phyloP scores from a whole-genome alignment of 2,329 filamentous ascomycete species.

The Sclerotinia minor region DNA sequence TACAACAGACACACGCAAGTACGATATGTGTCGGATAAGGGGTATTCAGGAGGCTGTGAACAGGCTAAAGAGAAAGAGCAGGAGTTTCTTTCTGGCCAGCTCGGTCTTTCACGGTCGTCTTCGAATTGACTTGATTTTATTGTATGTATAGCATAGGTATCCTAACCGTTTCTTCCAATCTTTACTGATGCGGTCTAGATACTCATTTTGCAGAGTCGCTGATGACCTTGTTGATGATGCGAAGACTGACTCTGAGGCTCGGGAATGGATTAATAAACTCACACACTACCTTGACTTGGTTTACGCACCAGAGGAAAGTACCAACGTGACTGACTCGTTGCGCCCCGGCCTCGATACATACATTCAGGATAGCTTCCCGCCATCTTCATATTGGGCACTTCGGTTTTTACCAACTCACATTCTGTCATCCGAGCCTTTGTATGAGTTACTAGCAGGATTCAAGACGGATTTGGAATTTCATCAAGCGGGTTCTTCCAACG shows the following conservation, averaged over 20 bases:
- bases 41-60: constrained; percentile 60
- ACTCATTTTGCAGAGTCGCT: constrained; percentile 72
- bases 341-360: constrained; percentile 29
- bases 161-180: too few species aligned
- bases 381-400: constrained; percentile 49
- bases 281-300: constrained; percentile 56
- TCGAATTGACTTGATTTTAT: constrained; percentile 64
- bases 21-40: constrained; percentile 57
- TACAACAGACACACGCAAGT: constrained; percentile 47
- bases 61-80: constrained; percentile 63
- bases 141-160: constrained; percentile 47
- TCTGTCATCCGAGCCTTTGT: constrained; percentile 60
- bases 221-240: constrained; percentile 74
- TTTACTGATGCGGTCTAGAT: constrained; percentile 46
- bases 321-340: constrained; percentile 32
- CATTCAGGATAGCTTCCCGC: constrained; percentile 37
- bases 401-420: constrained; percentile 57
- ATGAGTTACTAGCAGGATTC: constrained; percentile 66
- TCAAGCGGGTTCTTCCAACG: constrained; percentile 29
- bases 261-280: constrained; percentile 59
- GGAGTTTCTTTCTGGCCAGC: constrained; percentile 73
- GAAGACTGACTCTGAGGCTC: constrained; percentile 51
- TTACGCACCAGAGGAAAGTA: constrained; percentile 44
- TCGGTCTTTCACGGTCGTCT: constrained; percentile 67
- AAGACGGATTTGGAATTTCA: constrained; percentile 64